phyloP scores from a whole-genome alignment of 192 early-diverging fungal species.

The Coemansia sp. region DNA sequence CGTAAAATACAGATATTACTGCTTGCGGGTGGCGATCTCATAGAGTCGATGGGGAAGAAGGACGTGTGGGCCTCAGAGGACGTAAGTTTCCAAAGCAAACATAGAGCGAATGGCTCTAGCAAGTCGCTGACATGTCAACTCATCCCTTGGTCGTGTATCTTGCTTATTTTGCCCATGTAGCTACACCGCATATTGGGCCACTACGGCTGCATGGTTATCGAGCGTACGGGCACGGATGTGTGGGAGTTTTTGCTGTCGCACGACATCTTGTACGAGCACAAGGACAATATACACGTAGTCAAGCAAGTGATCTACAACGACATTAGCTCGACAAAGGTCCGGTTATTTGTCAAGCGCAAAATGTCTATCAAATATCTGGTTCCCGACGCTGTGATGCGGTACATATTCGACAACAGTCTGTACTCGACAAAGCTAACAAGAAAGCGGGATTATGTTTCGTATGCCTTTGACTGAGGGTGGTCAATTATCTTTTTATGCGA shows the following conservation, averaged over 20 bases:
- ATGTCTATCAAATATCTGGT: constrained; percentile 96
- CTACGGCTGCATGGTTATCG: constrained; percentile 95
- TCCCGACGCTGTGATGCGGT: constrained; percentile 89
- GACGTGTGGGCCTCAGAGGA: constrained; percentile 88
- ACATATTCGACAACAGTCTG: constrained; percentile 80
- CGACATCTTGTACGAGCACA: constrained; percentile 87
- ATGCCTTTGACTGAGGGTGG: constrained; percentile 47
- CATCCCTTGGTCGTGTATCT: not conserved
- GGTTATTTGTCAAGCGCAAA: constrained; percentile 89
- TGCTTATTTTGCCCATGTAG: constrained; percentile 21
- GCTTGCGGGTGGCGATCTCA: constrained; percentile 95
- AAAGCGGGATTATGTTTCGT: constrained; percentile 59
- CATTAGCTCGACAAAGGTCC: constrained; percentile 96
- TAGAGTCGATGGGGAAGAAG: constrained; percentile 92
- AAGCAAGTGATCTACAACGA: constrained; percentile 98
- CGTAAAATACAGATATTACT: constrained; percentile 83
- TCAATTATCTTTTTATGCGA: not conserved
- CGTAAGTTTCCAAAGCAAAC: constrained; percentile 35
- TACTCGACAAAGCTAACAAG: constrained; percentile 66
- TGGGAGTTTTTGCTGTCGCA: constrained; percentile 90
- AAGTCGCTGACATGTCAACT: not conserved
- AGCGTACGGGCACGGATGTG: constrained; percentile 93
- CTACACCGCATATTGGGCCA: constrained; percentile 88
- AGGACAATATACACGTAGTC: constrained; percentile 89
- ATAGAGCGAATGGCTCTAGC: not conserved